Conservation (phyloP, 2,329 filamentous ascomycete species). For the Aspergillus fijiensis region DNA sequence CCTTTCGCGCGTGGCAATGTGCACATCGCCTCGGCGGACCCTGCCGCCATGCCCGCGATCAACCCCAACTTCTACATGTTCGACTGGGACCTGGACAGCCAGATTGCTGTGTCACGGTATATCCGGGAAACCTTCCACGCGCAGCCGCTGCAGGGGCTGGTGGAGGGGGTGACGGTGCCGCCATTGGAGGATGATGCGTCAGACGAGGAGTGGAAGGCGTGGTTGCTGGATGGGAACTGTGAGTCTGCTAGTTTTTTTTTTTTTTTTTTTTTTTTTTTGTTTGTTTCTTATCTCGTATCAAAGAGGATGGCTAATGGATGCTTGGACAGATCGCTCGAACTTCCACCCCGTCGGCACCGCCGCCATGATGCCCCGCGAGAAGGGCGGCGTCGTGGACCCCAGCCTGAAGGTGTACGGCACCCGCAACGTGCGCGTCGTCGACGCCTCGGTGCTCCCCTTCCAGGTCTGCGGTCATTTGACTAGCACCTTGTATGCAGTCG, state of each 20-base stretch:
- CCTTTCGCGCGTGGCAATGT: constrained; percentile 35
- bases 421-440: constrained; percentile 30
- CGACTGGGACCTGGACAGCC: constrained; percentile 21
- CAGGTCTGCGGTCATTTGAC: constrained; percentile 32
- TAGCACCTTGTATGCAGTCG: constrained; percentile 34
- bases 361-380: constrained; percentile 10
- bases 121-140: constrained; percentile 18
- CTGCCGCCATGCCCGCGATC: constrained; percentile 22
- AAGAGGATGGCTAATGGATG: too few species aligned
- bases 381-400: constrained; percentile 5
- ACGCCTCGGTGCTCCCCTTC: constrained; percentile 35
- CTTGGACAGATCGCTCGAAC: constrained; percentile 1
- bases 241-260: constrained; percentile 27
- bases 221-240: constrained; percentile 12
- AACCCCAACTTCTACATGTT: constrained; percentile 35
- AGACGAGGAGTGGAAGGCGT: constrained; percentile 25
- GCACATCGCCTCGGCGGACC: constrained; percentile 28
- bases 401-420: constrained; percentile 9
- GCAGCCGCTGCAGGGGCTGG: constrained; percentile 22
- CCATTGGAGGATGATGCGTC: constrained; percentile 12
- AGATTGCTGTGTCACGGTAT: constrained; percentile 10
- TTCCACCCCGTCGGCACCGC: constrained; percentile 11
- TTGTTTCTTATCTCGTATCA: too few species aligned
- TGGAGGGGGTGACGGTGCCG: constrained; percentile 15
- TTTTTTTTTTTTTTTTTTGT: too few species aligned